Conservation (phyloP, 192 early-diverging fungal species). For the Linnemannia exigua region DNA sequence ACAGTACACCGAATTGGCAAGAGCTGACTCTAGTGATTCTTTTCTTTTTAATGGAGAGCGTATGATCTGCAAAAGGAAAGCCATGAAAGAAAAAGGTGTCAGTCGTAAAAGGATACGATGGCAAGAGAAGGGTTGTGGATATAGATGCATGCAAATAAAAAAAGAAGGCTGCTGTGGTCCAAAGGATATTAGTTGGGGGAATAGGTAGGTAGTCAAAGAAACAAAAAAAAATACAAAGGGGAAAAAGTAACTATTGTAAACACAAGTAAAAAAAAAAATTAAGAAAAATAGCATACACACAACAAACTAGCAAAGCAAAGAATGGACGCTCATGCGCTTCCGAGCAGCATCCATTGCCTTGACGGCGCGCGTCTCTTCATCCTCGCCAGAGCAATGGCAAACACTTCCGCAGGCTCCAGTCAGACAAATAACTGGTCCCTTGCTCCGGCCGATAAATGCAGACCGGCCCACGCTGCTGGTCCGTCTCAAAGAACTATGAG, state of each 20-base stretch:
- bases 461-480: constrained; percentile 44
- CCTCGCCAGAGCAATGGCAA: constrained; percentile 48
- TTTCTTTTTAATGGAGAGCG: neutral
- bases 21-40: neutral
- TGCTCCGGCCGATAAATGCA: constrained; percentile 16
- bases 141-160: neutral
- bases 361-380: constrained; percentile 49
- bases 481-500: neutral
- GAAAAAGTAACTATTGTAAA: neutral
- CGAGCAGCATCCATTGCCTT: constrained; percentile 56
- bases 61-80: neutral
- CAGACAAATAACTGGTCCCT: constrained; percentile 24
- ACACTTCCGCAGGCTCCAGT: constrained; percentile 49
- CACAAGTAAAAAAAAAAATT: constrained; percentile 4
- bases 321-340: constrained; percentile 55
- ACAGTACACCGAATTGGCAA: no score
- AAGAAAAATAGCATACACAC: neutral
- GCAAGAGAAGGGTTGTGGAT: neutral
- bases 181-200: constrained; percentile 11
- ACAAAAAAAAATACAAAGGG: neutral
- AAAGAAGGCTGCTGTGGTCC: neutral
- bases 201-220: neutral
- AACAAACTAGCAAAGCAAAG: constrained; percentile 32
- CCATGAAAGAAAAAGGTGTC: neutral
- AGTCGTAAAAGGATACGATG: neutral